These are phyloP conservation scores for Coemansia sp. DNA, from an alignment of 192 early-diverging fungal species.

Conservation along the genomic window DNA sequence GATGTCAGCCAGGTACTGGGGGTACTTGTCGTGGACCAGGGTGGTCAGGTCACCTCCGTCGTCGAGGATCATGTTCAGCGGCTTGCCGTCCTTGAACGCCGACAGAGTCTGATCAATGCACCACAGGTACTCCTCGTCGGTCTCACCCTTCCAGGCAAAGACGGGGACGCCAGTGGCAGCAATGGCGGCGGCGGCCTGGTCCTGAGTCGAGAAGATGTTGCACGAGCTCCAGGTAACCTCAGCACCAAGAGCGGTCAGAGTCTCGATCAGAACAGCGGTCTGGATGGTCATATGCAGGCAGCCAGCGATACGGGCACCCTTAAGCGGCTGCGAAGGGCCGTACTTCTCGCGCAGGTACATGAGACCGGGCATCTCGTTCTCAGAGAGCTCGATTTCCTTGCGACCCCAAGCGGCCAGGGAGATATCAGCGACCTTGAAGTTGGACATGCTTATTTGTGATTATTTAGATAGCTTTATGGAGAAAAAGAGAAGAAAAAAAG, in stretches of 20 bases:
- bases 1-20: constrained; percentile 81
- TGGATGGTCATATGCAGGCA: constrained; percentile 99
- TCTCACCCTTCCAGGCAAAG: constrained; percentile 99
- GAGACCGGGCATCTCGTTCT: constrained; percentile 99
- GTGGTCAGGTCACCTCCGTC: constrained; percentile 98
- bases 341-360: constrained; percentile 94
- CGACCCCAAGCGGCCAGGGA: constrained; percentile 93
- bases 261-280: constrained; percentile 98
- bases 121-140: constrained; percentile 99
- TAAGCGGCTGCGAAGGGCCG: constrained; percentile 82
- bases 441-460: constrained; percentile 24
- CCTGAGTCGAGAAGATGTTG: constrained; percentile 98
- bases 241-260: constrained; percentile 90
- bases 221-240: constrained; percentile 87
- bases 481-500: constrained; percentile 13
- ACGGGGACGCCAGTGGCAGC: constrained; percentile 95
- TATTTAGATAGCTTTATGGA: constrained; percentile 2
- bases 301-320: constrained; percentile 94
- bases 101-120: constrained; percentile 94
- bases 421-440: constrained; percentile 78
- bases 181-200: constrained; percentile 98
- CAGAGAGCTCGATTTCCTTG: constrained; percentile 93
- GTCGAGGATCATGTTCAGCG: constrained; percentile 99
- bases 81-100: constrained; percentile 89
- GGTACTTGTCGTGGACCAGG: constrained; percentile 95